phyloP scores from a whole-genome alignment of 1,284 basidiomycete genomes.

The Malassezia japonica region DNA sequence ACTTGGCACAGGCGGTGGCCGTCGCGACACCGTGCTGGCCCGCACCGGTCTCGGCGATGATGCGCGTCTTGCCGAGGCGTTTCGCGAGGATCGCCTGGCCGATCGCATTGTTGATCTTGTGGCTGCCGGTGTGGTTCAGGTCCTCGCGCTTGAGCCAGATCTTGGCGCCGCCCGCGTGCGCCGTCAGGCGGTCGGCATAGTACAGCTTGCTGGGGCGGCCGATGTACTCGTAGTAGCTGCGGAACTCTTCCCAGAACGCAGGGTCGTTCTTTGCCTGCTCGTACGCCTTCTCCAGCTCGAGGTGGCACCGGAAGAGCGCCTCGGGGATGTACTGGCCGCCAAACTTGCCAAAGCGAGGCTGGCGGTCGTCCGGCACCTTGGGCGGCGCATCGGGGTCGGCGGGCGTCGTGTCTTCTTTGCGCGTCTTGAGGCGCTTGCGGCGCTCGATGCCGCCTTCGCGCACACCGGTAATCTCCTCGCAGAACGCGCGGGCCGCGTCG shows the following conservation, averaged over 20 bases:
- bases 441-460: constrained; percentile 35
- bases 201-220: constrained; percentile 67
- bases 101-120: constrained; percentile 49
- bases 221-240: constrained; percentile 79
- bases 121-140: constrained; percentile 52
- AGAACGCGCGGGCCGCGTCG: constrained; percentile 53
- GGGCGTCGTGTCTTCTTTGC: not conserved
- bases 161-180: constrained; percentile 71
- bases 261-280: constrained; percentile 76
- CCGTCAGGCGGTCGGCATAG: constrained; percentile 64
- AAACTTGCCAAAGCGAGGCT: constrained; percentile 76
- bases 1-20: constrained; percentile 92
- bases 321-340: constrained; percentile 97
- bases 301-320: constrained; percentile 77
- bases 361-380: not conserved
- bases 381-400: not conserved
- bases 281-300: constrained; percentile 84
- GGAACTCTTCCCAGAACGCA: constrained; percentile 84
- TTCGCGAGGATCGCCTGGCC: constrained; percentile 70
- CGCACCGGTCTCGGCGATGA: constrained; percentile 97
- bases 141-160: constrained; percentile 99
- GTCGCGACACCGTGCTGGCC: constrained; percentile 98
- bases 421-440: not conserved
- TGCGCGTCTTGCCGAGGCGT: constrained; percentile 85
- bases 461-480: constrained; percentile 57